Percentiles rank a stretch among this genome's conserved stretches.
Conservation (phyloP, 345 rosid species). For the Clarkia xantiana region DNA sequence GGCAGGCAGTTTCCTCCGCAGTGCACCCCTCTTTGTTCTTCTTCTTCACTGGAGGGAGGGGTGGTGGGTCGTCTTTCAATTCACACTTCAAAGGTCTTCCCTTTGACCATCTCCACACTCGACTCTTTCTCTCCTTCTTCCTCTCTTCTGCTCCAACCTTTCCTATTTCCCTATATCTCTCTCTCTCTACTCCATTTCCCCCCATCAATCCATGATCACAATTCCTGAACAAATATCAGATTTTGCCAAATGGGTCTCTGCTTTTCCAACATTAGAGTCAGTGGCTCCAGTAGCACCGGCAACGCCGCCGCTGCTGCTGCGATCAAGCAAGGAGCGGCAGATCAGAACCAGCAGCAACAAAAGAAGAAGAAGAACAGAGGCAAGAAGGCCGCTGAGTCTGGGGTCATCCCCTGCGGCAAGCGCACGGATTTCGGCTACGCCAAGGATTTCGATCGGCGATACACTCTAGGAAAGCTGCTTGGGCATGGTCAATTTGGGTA, state of each 20-base stretch:
- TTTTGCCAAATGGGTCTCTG: slow-evolving; percentile 24
- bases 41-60: too few species aligned
- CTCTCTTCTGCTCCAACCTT: neutral
- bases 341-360: neutral
- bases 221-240: too few species aligned
- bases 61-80: neutral
- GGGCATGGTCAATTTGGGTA: slow-evolving; percentile 95
- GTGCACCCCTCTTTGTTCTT: too few species aligned
- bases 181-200: too few species aligned
- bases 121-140: neutral
- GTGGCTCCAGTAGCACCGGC: slow-evolving; percentile 28
- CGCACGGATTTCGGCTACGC: slow-evolving; percentile 69
- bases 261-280: slow-evolving; percentile 29
- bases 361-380: slow-evolving; percentile 13
- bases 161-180: too few species aligned
- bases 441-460: slow-evolving; percentile 58
- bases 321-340: neutral
- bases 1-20: too few species aligned
- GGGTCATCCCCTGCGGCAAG: slow-evolving; percentile 46
- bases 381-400: neutral
- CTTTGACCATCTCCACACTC: neutral
- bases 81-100: neutral
- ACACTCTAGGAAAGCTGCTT: slow-evolving; percentile 54
- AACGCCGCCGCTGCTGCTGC: slow-evolving; percentile 4
- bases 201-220: too few species aligned